Percentiles rank a stretch among this genome's conserved stretches.
These are phyloP conservation scores for Stramenopiles sp. DNA, from an alignment of 352 stramenopile genomes.

Conservation along the genomic window DNA sequence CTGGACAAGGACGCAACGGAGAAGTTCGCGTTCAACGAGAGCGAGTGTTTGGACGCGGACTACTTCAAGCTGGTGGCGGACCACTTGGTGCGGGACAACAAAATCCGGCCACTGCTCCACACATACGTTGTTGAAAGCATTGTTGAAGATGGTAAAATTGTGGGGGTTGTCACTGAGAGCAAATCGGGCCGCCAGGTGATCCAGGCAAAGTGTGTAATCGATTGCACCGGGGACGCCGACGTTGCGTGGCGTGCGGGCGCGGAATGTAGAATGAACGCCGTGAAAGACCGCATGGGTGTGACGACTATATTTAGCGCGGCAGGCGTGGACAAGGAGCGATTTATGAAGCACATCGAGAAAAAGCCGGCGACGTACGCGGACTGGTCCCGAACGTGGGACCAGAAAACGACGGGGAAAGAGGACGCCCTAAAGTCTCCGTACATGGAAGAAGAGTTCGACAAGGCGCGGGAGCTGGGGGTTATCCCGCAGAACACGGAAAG, in stretches of 20 bases:
- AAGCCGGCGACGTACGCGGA: conserved; percentile 11
- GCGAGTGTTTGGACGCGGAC: conserved; percentile 13
- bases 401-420: conserved; percentile 13
- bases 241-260: not conserved
- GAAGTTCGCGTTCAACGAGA: conserved; percentile 13
- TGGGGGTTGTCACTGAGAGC: conserved; percentile 6
- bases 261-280: conserved; percentile 1
- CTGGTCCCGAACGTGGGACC: conserved; percentile 14
- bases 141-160: conserved; percentile 7
- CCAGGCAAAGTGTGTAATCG: conserved; percentile 9
- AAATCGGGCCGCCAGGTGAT: conserved; percentile 6
- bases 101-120: conserved; percentile 8
- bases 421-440: conserved; percentile 13
- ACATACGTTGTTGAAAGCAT: conserved; percentile 10
- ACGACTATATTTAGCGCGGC: conserved; percentile 12
- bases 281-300: not conserved
- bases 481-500: too few species aligned
- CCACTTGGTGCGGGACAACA: not conserved
- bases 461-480: too few species aligned
- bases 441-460: not conserved
- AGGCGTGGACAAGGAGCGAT: conserved; percentile 1
- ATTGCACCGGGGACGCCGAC: conserved; percentile 15
- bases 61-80: conserved; percentile 13
- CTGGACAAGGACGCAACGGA: conserved; percentile 11
- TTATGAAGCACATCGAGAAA: conserved; percentile 9